These are phyloP conservation scores for Jatropha multifida DNA, from an alignment of 441 rosid species.

Conservation along the genomic window DNA sequence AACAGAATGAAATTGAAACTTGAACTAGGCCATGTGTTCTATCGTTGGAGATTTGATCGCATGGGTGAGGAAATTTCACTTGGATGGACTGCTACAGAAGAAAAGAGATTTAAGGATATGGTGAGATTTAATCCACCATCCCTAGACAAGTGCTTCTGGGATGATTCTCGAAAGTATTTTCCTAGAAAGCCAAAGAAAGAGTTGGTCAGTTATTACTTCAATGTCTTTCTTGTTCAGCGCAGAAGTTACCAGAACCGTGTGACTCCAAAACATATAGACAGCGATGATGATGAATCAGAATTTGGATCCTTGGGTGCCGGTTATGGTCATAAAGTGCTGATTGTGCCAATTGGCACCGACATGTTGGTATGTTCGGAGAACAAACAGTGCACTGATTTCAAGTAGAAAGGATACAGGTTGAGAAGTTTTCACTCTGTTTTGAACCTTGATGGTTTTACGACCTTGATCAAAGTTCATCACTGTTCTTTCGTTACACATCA, in stretches of 20 bases:
- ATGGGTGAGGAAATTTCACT: conserved; percentile 75
- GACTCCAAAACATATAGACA: conserved; percentile 49
- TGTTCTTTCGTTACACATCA: conserved; percentile 7
- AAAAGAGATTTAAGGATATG: conserved; percentile 42
- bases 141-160: conserved; percentile 44
- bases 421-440: background rate
- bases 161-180: conserved; percentile 38
- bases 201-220: conserved; percentile 81
- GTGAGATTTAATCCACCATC: conserved; percentile 47
- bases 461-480: background rate
- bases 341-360: conserved; percentile 30
- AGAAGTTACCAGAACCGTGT: conserved; percentile 71
- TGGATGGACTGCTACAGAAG: conserved; percentile 61
- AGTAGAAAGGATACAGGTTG: conserved; percentile 24
- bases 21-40: conserved; percentile 73
- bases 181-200: conserved; percentile 52
- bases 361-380: conserved; percentile 51
- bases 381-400: conserved; percentile 45
- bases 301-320: conserved; percentile 38
- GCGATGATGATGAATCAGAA: conserved; percentile 63
- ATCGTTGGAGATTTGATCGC: conserved; percentile 52
- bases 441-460: conserved; percentile 4
- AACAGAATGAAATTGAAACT: conserved; percentile 58
- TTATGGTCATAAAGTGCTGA: conserved; percentile 45
- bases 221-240: conserved; percentile 62